Percentiles rank a stretch among this genome's conserved stretches.
These are phyloP conservation scores for Entrophospora sp. DNA, from an alignment of 192 early-diverging fungal species.

Conservation along the genomic window DNA sequence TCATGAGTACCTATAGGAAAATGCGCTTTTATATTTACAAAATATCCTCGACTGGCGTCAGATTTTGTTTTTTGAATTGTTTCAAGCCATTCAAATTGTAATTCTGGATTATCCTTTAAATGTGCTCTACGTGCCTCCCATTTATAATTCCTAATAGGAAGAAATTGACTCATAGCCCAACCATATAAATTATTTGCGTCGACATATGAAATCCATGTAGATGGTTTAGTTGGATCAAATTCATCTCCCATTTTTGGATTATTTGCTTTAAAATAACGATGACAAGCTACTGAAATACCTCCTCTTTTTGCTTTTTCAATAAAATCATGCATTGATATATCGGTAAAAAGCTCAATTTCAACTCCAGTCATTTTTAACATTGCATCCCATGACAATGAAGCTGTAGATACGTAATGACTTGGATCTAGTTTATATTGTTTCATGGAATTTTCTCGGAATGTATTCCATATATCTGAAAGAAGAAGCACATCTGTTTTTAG, in stretches of 20 bases:
- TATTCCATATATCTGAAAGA: background rate
- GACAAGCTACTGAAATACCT: background rate
- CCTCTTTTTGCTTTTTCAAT: background rate
- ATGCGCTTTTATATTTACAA: background rate
- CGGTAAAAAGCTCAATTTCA: background rate
- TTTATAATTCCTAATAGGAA: constrained; percentile 4
- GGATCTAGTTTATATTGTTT: background rate
- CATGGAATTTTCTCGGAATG: background rate
- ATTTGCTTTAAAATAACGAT: background rate
- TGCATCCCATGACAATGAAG: background rate
- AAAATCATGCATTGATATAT: background rate
- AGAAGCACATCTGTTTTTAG: constrained; percentile 4
- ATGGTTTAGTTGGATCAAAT: background rate
- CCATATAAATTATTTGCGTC: background rate
- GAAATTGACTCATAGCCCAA: background rate
- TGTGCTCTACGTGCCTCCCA: background rate
- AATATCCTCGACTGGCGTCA: background rate
- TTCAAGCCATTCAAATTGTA: background rate
- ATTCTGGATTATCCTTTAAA: background rate
- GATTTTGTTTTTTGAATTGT: background rate
- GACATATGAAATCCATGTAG: background rate
- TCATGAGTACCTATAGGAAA: background rate
- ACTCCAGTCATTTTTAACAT: background rate
- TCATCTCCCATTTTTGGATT: background rate
- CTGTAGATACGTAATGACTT: background rate